Percentiles rank a stretch among this genome's conserved stretches.
Evolutionary conservation across 2,329 filamentous ascomycete species (phyloP).

Genomic region (Paracoccidioides brasiliensis): DNA sequence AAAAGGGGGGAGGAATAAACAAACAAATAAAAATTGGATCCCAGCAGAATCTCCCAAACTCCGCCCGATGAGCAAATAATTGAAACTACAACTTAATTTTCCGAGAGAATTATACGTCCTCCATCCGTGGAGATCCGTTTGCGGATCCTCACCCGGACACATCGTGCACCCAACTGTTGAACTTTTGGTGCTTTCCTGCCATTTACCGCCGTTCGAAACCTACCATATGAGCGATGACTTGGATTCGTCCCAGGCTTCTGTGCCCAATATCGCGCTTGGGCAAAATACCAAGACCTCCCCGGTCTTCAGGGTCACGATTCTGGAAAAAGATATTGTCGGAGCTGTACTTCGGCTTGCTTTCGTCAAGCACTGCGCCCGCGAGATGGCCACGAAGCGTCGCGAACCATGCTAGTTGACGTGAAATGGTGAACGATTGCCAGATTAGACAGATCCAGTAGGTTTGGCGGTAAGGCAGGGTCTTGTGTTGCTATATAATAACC

Average conservation of each 20-base stretch:
- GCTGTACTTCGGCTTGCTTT: constrained; percentile 11
- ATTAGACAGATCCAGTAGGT: constrained; percentile 57
- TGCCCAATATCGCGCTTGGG: constrained; percentile 32
- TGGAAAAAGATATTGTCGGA: constrained; percentile 25
- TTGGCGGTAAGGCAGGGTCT: constrained; percentile 57
- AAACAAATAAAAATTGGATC: neutral
- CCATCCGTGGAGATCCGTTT: constrained; percentile 33
- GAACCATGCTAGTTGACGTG: constrained; percentile 51
- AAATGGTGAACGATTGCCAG: constrained; percentile 63
- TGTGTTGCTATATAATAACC: constrained; percentile 63
- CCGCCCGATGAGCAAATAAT: constrained; percentile 2
- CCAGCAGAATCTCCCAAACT: neutral
- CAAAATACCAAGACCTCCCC: constrained; percentile 40
- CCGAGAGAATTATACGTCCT: constrained; percentile 28
- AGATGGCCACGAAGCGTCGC: constrained; percentile 35
- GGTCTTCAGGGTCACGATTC: constrained; percentile 36
- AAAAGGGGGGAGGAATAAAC: neutral
- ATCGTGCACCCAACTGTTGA: constrained; percentile 18
- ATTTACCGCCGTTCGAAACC: neutral
- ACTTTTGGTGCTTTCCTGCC: neutral
- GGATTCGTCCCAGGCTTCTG: neutral
- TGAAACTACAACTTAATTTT: neutral
- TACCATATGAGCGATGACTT: neutral
- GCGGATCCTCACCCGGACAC: constrained; percentile 29
- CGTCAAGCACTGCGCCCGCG: constrained; percentile 25